Evolutionary conservation across 2,329 filamentous ascomycete species (phyloP), one percentile per base, ranked within the genome.

Genomic region (Fusarium pseudocircinatum): DNA sequence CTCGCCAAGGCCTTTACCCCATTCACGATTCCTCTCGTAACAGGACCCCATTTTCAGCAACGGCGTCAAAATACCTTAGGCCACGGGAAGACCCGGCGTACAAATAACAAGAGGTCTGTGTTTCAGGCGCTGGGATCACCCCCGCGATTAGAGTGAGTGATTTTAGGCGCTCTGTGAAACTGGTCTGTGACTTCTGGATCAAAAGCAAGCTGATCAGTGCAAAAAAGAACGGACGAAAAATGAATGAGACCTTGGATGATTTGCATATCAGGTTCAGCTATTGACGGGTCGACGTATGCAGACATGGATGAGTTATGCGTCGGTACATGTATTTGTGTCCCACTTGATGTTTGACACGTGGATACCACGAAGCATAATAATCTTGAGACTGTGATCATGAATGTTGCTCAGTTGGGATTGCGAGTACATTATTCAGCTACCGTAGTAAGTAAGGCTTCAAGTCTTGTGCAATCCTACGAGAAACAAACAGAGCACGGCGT

Each of bases 321-420:
- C 34, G 34, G 34, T 36, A 36, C 34, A 36, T 36, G 15, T 36
- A 34, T 36, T 7, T 36, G 34, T 42, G 69, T 73, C 56, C 71
- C 71, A 74, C 71, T 74, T 72, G 71, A 60, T 58, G 63, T 42
- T 72, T 46, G 67, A 74, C 71, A 74, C 71, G 71, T 73, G 71
- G 71, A 64, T 56, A 49, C 61, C 28, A 12, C 53, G 44, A 54
- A 44, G 34, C n/a, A 46, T 42, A 34, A 50, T 28, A 49, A 22
- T 32, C 36, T 13, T 36, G 32, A 66, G 50, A 50, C 37, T 30
- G 9, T 59, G 49, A 44, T 65, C 63, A 28, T 46, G 20, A 32
- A 53, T n/a, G 18, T 13, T 26, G 22, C 24, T 30, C 20, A 1
- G 24, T 61, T 1, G 26, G 12, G 3, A 10, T 20, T 43, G 2